These are phyloP conservation scores for Rhodomyrtus tomentosa DNA, from an alignment of 345 rosid species.

Conservation along the genomic window DNA sequence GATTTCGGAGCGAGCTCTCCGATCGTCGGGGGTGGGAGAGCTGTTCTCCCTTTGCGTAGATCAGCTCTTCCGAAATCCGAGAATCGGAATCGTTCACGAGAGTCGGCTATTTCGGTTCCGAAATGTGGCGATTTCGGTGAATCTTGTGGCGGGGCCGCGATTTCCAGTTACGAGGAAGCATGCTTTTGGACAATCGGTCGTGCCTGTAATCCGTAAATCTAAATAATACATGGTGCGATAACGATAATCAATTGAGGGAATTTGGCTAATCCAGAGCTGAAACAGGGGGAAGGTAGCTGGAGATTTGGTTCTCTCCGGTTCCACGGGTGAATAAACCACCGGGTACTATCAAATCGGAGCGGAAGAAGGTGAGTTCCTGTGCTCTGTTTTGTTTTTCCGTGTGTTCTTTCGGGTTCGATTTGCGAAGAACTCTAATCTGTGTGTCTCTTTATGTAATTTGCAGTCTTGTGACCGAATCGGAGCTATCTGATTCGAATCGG, in stretches of 20 bases:
- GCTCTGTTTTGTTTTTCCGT: neutral
- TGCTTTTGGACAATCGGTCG: neutral
- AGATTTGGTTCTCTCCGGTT: neutral
- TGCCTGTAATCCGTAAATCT: neutral
- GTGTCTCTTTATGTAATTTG: neutral
- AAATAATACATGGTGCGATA: neutral
- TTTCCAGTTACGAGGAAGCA: neutral
- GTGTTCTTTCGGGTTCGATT: neutral
- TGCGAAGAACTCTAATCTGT: neutral
- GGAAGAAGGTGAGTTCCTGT: neutral
- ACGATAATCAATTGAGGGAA: neutral
- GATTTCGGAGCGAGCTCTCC: neutral
- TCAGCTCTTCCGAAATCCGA: constrained; percentile 2
- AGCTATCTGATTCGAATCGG: neutral
- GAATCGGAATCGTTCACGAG: constrained; percentile 10
- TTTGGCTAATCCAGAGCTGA: neutral
- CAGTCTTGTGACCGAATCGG: neutral
- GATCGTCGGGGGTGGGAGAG: neutral
- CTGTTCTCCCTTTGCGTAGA: neutral
- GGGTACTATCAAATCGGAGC: neutral
- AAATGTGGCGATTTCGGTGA: constrained; percentile 22
- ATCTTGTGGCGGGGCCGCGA: neutral
- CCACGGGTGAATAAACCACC: neutral
- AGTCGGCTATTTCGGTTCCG: constrained; percentile 3
- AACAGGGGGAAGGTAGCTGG: neutral